A percentile compares a stretch with the other conserved stretches of the same genome.
Evolutionary conservation across 2,329 filamentous ascomycete species (phyloP).

Genomic region (Fusarium anguioides): DNA sequence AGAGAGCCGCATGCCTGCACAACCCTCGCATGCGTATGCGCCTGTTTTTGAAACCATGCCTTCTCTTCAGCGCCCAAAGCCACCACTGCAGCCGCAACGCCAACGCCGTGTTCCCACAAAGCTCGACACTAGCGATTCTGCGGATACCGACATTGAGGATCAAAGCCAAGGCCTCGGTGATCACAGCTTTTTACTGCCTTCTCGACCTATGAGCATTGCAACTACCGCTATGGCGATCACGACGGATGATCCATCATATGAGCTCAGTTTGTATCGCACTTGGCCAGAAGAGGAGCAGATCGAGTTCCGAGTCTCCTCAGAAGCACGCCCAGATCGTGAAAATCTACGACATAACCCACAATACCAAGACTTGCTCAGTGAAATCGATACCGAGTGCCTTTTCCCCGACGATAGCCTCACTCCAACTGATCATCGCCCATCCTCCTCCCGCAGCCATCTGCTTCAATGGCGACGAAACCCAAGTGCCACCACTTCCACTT

Average conservation of each 20-base stretch:
- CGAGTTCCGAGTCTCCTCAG: slow-evolving; percentile 31
- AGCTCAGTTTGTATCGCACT: slow-evolving; percentile 13
- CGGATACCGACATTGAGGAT: slow-evolving; percentile 7
- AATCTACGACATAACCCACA: slow-evolving; percentile 26
- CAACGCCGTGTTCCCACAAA: slow-evolving; percentile 26
- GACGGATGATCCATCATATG: slow-evolving; percentile 11
- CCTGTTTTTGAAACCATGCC: slow-evolving; percentile 33
- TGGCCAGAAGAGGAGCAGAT: slow-evolving; percentile 36
- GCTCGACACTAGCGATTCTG: slow-evolving; percentile 20
- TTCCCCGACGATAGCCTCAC: slow-evolving; percentile 31
- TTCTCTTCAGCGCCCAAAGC: slow-evolving; percentile 25
- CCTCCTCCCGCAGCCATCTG: slow-evolving; percentile 45
- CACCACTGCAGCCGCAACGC: slow-evolving; percentile 27
- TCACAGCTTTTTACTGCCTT: slow-evolving; percentile 40
- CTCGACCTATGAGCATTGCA: slow-evolving; percentile 41
- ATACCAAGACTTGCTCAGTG: slow-evolving; percentile 38
- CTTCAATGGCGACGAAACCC: slow-evolving; percentile 38
- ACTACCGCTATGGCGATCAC: slow-evolving; percentile 36
- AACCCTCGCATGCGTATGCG: slow-evolving; percentile 34
- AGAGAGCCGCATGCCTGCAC: slow-evolving; percentile 28
- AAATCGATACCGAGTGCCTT: slow-evolving; percentile 39
- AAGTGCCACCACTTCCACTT: slow-evolving; percentile 25
- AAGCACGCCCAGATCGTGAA: slow-evolving; percentile 14
- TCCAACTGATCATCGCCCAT: slow-evolving; percentile 39
- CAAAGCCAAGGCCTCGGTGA: slow-evolving; percentile 32